These are phyloP conservation scores for Atkinsonella hypoxylon DNA, from an alignment of 2,329 filamentous ascomycete genomes.

Conservation along the genomic window DNA sequence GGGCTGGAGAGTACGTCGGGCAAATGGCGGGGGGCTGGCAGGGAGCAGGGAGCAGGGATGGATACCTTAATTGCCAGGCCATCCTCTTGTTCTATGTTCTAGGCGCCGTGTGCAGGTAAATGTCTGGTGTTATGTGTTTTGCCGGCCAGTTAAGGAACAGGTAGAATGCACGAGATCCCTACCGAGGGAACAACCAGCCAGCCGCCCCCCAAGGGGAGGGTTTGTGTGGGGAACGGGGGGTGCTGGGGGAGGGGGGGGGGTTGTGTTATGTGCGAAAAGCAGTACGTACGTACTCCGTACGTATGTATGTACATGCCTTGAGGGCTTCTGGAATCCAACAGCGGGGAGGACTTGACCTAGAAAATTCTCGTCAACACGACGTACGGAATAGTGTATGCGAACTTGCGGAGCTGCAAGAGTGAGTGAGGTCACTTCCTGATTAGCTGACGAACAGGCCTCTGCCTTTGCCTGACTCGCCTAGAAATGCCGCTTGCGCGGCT, in stretches of 20 bases:
- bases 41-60: neutral
- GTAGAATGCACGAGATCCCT: neutral
- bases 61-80: slow-evolving; percentile 1
- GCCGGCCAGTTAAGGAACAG: neutral
- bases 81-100: neutral
- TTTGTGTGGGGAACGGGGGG: no score
- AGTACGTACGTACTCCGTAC: no score
- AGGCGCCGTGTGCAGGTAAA: no score
- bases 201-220: no score
- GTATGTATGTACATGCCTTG: no score
- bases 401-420: neutral
- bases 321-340: neutral
- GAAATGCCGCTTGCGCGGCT: neutral
- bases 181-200: neutral
- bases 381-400: neutral
- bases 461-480: neutral
- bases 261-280: no score
- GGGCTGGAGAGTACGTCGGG: neutral
- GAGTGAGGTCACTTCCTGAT: neutral
- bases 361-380: neutral
- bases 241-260: no score
- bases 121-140: no score
- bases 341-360: neutral
- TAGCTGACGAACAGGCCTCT: neutral
- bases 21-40: neutral